Evolutionary conservation across 78 protist species (phyloP).

Genomic region (Tieghemostelium lacteum): DNA sequence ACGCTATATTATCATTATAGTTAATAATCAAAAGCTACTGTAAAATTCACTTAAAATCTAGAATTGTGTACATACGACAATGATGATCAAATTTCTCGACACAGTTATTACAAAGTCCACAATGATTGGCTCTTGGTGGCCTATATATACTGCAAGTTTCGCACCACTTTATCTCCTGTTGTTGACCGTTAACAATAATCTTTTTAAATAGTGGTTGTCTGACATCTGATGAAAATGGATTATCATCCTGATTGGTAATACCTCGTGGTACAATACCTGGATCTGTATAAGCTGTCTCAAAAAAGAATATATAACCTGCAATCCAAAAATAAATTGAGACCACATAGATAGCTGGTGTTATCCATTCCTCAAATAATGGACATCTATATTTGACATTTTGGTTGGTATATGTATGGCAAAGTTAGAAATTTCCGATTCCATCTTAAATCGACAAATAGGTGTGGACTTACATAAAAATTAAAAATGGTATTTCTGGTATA

Average conservation of each 20-base stretch:
- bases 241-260: conserved; percentile 27
- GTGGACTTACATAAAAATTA: conserved; percentile 54
- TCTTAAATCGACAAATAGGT: too few species aligned
- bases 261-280: conserved; percentile 79
- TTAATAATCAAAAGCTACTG: background rate
- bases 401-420: too few species aligned
- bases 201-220: conserved; percentile 59
- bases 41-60: background rate
- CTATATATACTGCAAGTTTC: conserved; percentile 85
- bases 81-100: conserved; percentile 91
- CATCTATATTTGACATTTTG: conserved; percentile 13
- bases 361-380: conserved; percentile 73
- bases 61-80: conserved; percentile 76
- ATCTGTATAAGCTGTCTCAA: conserved; percentile 67
- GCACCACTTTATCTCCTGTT: conserved; percentile 76
- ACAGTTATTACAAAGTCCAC: conserved; percentile 88
- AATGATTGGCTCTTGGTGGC: conserved; percentile 90
- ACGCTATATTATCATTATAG: too few species aligned
- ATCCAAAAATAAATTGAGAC: conserved; percentile 66
- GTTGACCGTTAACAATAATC: conserved; percentile 4
- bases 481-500: conserved; percentile 77
- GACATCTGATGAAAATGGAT: conserved; percentile 61
- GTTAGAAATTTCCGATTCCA: too few species aligned
- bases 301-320: conserved; percentile 14
- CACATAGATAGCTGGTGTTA: conserved; percentile 45